phyloP scores from a whole-genome alignment of 805 yeast species.

The Sugiyamaella floridensis region DNA sequence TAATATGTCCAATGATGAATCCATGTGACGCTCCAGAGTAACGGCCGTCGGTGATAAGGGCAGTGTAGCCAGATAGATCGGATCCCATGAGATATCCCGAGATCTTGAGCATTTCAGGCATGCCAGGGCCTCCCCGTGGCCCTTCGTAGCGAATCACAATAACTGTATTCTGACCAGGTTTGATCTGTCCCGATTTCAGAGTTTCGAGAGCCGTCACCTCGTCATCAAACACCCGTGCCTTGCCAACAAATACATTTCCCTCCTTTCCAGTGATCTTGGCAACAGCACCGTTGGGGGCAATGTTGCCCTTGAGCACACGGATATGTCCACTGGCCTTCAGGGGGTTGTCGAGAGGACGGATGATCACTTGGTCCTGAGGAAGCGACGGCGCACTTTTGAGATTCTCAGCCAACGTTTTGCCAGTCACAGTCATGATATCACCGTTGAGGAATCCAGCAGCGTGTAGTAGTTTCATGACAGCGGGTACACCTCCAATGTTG shows the following conservation, averaged over 20 bases:
- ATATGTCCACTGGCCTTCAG: conserved; percentile 84
- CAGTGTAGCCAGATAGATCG: conserved; percentile 82
- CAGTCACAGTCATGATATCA: conserved; percentile 73
- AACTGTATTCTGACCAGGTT: conserved; percentile 87
- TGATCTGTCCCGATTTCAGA: conserved; percentile 81
- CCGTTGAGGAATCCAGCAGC: conserved; percentile 82
- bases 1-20: conserved; percentile 92
- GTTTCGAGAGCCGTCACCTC: conserved; percentile 77
- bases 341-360: conserved; percentile 68
- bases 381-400: conserved; percentile 49
- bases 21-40: conserved; percentile 98
- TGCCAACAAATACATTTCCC: conserved; percentile 88
- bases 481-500: conserved; percentile 87
- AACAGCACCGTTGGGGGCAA: conserved; percentile 91
- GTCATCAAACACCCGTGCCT: conserved; percentile 78
- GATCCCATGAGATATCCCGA: conserved; percentile 95
- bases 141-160: conserved; percentile 94
- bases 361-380: conserved; percentile 72
- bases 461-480: conserved; percentile 81
- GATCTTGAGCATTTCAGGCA: conserved; percentile 99
- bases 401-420: conserved; percentile 85
- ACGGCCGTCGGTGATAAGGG: conserved; percentile 92
- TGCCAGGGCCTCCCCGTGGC: conserved; percentile 98
- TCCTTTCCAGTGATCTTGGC: conserved; percentile 98
- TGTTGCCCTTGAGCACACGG: conserved; percentile 72